These are phyloP conservation scores for Colletotrichum agaves DNA, from an alignment of 2,329 filamentous ascomycete genomes.

Conservation along the genomic window DNA sequence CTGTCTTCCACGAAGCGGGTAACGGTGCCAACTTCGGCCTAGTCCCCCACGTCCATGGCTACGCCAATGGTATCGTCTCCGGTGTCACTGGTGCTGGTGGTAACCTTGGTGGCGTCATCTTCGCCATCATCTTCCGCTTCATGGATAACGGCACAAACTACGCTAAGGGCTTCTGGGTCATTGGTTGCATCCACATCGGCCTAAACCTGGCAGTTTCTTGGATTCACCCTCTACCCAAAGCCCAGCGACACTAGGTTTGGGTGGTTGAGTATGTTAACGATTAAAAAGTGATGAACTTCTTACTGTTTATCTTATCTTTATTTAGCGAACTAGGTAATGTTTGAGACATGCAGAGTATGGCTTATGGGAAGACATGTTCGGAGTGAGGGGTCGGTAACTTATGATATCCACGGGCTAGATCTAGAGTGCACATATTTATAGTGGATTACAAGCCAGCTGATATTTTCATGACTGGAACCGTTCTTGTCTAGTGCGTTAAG, in stretches of 20 bases:
- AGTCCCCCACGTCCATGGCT: constrained; percentile 86
- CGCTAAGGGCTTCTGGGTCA: constrained; percentile 80
- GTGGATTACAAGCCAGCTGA: too few relatives aligned
- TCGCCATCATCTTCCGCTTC: constrained; percentile 86
- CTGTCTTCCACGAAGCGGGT: constrained; percentile 84
- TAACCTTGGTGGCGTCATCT: constrained; percentile 87
- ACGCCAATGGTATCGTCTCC: constrained; percentile 81
- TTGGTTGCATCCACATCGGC: constrained; percentile 78
- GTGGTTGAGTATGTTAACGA: background rate
- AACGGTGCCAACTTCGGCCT: constrained; percentile 90
- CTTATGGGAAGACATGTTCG: constrained; percentile 7
- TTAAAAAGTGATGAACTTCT: background rate
- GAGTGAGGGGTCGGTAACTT: constrained; percentile 21
- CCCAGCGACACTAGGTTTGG: constrained; percentile 46
- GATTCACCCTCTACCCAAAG: constrained; percentile 65
- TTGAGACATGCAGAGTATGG: background rate
- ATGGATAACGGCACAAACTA: constrained; percentile 71
- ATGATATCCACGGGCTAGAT: constrained; percentile 33
- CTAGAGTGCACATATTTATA: background rate
- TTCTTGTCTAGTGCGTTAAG: too few relatives aligned
- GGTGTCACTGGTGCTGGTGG: constrained; percentile 83
- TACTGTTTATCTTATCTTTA: background rate
- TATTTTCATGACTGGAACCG: too few relatives aligned
- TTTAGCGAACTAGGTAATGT: background rate
- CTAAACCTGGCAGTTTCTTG: constrained; percentile 73